Conservation (phyloP, 768 basidiomycete species). For the Termitomyces sp. region DNA sequence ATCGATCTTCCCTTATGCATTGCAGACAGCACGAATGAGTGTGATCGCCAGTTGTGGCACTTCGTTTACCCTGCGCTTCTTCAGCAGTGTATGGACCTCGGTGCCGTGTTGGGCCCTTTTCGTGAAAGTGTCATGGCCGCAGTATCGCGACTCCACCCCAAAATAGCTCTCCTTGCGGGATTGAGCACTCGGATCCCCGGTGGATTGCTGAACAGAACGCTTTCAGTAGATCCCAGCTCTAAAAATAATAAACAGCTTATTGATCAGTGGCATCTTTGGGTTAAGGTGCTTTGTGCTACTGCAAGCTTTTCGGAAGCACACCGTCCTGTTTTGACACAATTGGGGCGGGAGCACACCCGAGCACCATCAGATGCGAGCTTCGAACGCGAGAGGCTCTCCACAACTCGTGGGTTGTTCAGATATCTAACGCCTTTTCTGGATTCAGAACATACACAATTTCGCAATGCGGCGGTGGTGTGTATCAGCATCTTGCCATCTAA, state of each 20-base stretch:
- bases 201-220: slow-evolving; percentile 34
- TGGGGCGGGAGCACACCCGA: slow-evolving; percentile 63
- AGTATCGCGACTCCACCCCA: slow-evolving; percentile 62
- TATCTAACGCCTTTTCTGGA: slow-evolving; percentile 85
- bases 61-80: slow-evolving; percentile 66
- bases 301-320: slow-evolving; percentile 57
- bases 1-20: slow-evolving; percentile 58
- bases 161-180: slow-evolving; percentile 70
- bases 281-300: slow-evolving; percentile 82
- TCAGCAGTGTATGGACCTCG: slow-evolving; percentile 45
- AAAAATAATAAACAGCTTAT: slow-evolving; percentile 56
- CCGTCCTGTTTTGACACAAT: slow-evolving; percentile 45
- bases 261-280: slow-evolving; percentile 81
- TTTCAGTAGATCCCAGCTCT: slow-evolving; percentile 40
- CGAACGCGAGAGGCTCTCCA: slow-evolving; percentile 77
- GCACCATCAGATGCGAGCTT: slow-evolving; percentile 69
- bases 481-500: slow-evolving; percentile 81
- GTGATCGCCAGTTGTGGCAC: slow-evolving; percentile 71
- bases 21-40: slow-evolving; percentile 62
- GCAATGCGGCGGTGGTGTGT: slow-evolving; percentile 82
- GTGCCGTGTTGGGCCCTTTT: slow-evolving; percentile 40
- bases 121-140: slow-evolving; percentile 66
- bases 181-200: slow-evolving; percentile 52
- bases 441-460: slow-evolving; percentile 77
- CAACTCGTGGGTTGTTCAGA: slow-evolving; percentile 76